Conservation (phyloP, 1,284 basidiomycete species). For the Moesziomyces globuligerus region DNA sequence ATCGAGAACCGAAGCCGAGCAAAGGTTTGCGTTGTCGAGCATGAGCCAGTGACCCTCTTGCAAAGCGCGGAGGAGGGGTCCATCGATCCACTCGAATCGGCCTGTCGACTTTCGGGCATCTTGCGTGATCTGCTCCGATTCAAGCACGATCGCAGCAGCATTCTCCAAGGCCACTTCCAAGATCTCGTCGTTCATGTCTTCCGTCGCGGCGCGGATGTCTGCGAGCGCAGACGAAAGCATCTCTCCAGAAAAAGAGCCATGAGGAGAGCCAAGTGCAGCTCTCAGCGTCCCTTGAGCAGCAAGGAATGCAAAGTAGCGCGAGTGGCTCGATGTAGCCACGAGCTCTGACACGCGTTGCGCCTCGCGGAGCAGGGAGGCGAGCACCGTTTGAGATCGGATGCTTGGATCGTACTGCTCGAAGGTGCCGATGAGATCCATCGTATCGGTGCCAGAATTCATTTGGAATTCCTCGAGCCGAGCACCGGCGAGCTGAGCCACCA, state of each 20-base stretch:
- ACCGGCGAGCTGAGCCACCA: conserved; percentile 79
- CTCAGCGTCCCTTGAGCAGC: conserved; percentile 16
- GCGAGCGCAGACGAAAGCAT: conserved; percentile 7
- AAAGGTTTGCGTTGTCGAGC: conserved; percentile 92
- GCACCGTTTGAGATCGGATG: conserved; percentile 11
- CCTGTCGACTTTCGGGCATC: conserved; percentile 66
- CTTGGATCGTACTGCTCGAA: conserved; percentile 81
- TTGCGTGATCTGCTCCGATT: conserved; percentile 5
- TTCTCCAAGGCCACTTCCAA: conserved; percentile 13
- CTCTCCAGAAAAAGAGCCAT: not conserved
- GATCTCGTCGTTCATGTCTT: conserved; percentile 2
- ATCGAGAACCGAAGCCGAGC: conserved; percentile 94
- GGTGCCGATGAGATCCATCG: conserved; percentile 90
- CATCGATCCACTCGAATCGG: conserved; percentile 94
- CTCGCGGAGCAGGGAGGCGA: conserved; percentile 22
- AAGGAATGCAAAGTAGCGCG: conserved; percentile 9
- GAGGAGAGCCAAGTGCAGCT: conserved; percentile 1
- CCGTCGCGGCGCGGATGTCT: conserved; percentile 3
- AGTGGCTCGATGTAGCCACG: conserved; percentile 5
- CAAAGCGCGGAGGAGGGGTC: conserved; percentile 88
- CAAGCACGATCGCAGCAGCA: conserved; percentile 5
- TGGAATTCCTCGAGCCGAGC: conserved; percentile 78
- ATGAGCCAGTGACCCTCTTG: conserved; percentile 88
- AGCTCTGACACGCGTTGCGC: conserved; percentile 19
- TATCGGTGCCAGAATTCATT: conserved; percentile 88